Evolutionary conservation across 192 early-diverging fungal species (phyloP), one percentile per base, ranked within the genome.

Genomic region (Coemansia biformis): DNA sequence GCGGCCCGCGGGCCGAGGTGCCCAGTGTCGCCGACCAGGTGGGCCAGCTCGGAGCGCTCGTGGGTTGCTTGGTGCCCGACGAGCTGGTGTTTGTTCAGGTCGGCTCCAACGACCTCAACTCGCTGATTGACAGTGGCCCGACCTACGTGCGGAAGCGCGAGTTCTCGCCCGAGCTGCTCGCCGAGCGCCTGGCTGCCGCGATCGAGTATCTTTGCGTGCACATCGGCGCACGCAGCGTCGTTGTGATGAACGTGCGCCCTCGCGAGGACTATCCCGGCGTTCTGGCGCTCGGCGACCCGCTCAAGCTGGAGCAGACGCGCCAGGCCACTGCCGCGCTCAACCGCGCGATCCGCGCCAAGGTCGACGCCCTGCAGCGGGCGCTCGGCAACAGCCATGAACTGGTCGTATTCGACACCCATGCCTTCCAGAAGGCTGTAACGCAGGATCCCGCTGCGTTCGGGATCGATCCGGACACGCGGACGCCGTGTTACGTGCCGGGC

Each of bases 71-170:
- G 26, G 26, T 29, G 5, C 28, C 53, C 19, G 37, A 17, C 22
- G 70, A 74, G 5, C 49, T 74, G 15, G 70, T 63, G 38, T 64
- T 74, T 58, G 33, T 66, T 5, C 64, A 66, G 34, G 63, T 48
- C 2, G 70, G 70, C 3, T 66, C 70, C 8, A 74, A 74, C 38
- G 70, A 74, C 35, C 43, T 74, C 31, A 66, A 74, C 26, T 57
- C 70, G 15, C 54, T 74, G 6, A 33, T 74, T 1, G 46, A 48
- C 31, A 44, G 29, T 0, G 50, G 46, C 1, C 46, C 49, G 8
- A 46, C 54, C 17, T 63, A 63, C 23, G 16, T 15, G 8, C 49
- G 31, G 26, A 58, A 58, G n/a, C 28, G 23, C 21, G 34, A 13
- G 9, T 66, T 62, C 37, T 61, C 70, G 36, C 46, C 54, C 1